phyloP scores from a whole-genome alignment of 2,329 filamentous ascomycete genomes.

The Tolypocladium paradoxum region DNA sequence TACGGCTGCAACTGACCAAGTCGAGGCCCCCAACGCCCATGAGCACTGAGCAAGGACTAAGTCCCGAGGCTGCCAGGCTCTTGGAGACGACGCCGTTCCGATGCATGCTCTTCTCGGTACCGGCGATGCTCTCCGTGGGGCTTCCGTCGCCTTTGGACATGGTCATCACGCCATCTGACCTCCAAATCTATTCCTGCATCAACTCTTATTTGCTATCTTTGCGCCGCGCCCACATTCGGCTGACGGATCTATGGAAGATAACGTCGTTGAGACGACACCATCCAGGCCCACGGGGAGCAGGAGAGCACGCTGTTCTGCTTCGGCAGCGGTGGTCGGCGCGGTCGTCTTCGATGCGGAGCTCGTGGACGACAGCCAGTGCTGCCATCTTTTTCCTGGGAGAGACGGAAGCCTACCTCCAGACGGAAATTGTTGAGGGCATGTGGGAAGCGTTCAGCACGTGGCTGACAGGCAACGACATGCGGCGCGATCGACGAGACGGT shows the following conservation, averaged over 20 bases:
- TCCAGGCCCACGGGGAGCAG: slow-evolving; percentile 55
- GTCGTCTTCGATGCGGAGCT: slow-evolving; percentile 58
- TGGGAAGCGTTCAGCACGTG: slow-evolving; percentile 73
- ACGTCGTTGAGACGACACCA: slow-evolving; percentile 67
- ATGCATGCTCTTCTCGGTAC: slow-evolving; percentile 71
- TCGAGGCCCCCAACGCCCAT: slow-evolving; percentile 26
- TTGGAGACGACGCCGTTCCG: slow-evolving; percentile 53
- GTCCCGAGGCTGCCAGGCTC: slow-evolving; percentile 17
- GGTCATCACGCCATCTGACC: slow-evolving; percentile 67
- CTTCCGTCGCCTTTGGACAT: slow-evolving; percentile 75
- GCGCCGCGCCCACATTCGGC: slow-evolving; percentile 71
- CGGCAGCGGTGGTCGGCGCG: slow-evolving; percentile 55
- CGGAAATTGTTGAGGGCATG: slow-evolving; percentile 71
- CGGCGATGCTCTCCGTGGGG: slow-evolving; percentile 56
- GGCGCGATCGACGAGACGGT: slow-evolving; percentile 11
- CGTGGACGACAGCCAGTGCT: slow-evolving; percentile 85
- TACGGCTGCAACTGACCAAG: slow-evolving; percentile 56
- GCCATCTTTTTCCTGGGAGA: slow-evolving; percentile 85
- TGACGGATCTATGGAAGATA: slow-evolving; percentile 81
- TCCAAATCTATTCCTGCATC: slow-evolving; percentile 72
- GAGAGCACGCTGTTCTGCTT: slow-evolving; percentile 47
- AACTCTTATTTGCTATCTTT: slow-evolving; percentile 82
- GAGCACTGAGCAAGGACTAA: slow-evolving; percentile 24
- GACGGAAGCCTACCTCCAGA: slow-evolving; percentile 79
- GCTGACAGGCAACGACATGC: slow-evolving; percentile 42